Conservation (phyloP, 2,329 filamentous ascomycete genomes). For the Simplicillium sp. region DNA sequence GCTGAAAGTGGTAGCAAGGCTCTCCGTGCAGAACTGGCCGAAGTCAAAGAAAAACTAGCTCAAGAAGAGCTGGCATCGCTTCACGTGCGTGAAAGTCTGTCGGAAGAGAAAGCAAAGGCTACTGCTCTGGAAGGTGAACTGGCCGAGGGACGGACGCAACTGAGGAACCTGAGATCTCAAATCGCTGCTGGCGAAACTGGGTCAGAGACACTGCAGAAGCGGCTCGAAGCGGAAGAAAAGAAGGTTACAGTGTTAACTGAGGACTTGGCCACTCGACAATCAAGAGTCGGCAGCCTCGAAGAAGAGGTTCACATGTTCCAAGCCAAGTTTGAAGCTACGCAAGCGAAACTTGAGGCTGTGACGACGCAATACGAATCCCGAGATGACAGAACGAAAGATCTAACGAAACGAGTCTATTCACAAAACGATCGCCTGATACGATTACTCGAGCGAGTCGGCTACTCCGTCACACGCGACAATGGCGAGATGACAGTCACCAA, state of each 20-base stretch:
- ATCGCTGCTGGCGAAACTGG: conserved; percentile 78
- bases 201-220: conserved; percentile 66
- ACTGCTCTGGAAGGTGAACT: conserved; percentile 46
- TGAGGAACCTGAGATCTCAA: conserved; percentile 58
- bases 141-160: conserved; percentile 57
- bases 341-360: conserved; percentile 40
- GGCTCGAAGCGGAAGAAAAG: conserved; percentile 65
- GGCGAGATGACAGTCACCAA: conserved; percentile 68
- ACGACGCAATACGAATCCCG: conserved; percentile 57
- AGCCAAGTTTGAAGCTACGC: conserved; percentile 49
- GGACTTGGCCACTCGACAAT: conserved; percentile 64
- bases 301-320: conserved; percentile 63
- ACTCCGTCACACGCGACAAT: conserved; percentile 66
- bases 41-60: conserved; percentile 41
- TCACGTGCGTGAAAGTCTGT: conserved; percentile 43
- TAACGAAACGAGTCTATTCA: conserved; percentile 73
- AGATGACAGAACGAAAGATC: conserved; percentile 65
- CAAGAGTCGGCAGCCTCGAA: conserved; percentile 66
- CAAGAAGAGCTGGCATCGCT: conserved; percentile 40
- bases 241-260: conserved; percentile 59
- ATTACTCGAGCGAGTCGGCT: conserved; percentile 80
- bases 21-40: conserved; percentile 47
- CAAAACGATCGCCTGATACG: conserved; percentile 78
- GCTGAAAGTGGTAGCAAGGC: conserved; percentile 44
- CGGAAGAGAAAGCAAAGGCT: conserved; percentile 44